Base-by-base conservation (phyloP, 2,329 filamentous ascomycete genomes). In the Tolypocladium tundrense region DNA sequence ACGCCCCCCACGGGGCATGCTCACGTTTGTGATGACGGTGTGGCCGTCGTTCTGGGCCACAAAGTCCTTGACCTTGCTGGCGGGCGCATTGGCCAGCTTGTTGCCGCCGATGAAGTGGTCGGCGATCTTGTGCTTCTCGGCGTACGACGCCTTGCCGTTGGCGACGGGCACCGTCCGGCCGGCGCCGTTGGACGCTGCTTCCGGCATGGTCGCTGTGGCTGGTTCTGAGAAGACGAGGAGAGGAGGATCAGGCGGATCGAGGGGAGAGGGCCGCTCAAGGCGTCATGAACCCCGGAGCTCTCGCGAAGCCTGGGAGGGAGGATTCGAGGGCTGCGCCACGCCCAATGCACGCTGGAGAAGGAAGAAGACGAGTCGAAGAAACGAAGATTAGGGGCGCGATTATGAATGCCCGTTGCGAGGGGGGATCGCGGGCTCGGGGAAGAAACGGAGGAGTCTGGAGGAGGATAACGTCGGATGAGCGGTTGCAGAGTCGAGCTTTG, bases 91-190 rank as follows among this genome's bases (percentile, higher is more conserved):
- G 63, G 85, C 86, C 63, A 99, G 77, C 71, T 86, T 84, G 79
- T 96, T 97, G 63, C 94, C 93, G 68, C 94, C 94, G 73, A 97
- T 96, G 77, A 97, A 99, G 80, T 99, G 94, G 75, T 91, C 82
- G 62, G 91, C 85, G 62, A 99, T 75, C 64, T 89, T 86, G 79
- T 90, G 85, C 77, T 88, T 91, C 66, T 91, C 87, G 64, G 91
- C 85, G 72, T 89, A 91, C 58, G 87, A 86, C 69, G 81, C 73
- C 64, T 79, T 79, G 75, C 82, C 81, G 66, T 86, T 86, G 64
- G 72, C 64, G 55, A 78, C 70, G 56, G 82, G 79, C 56, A 82
- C 79, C 54, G 76, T 76, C 67, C 76, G 73, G 69, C 77, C 76
- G 64, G 74, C 78, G 64, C 74, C 72, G 63, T 74, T 74, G n/a